These are phyloP conservation scores for Fraxinus sp. DNA, from an alignment of 305 asterid species.

Conservation along the genomic window DNA sequence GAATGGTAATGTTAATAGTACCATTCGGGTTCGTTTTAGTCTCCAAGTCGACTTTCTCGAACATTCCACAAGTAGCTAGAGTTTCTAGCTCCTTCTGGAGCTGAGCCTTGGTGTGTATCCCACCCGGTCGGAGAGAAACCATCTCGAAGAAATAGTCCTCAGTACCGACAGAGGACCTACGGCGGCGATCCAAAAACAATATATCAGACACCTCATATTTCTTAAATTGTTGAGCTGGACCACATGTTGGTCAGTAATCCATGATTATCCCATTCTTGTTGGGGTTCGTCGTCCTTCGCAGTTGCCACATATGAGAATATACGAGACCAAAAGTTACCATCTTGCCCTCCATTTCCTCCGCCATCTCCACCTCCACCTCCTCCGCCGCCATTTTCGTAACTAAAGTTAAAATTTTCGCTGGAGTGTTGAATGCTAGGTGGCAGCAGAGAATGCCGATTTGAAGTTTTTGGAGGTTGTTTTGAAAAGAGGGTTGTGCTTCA, in stretches of 20 bases:
- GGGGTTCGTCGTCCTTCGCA: constrained; percentile 77
- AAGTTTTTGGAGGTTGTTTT: too few relatives aligned
- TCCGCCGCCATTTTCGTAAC: constrained; percentile 40
- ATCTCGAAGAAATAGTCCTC: constrained; percentile 90
- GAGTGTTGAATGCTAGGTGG: constrained; percentile 34
- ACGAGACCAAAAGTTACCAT: constrained; percentile 59
- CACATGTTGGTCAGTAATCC: constrained; percentile 82
- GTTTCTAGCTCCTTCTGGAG: constrained; percentile 86
- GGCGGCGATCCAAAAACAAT: constrained; percentile 58
- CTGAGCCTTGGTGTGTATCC: constrained; percentile 82
- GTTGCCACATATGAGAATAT: constrained; percentile 51
- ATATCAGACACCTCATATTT: constrained; percentile 81
- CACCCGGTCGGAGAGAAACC: constrained; percentile 85
- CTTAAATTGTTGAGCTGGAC: constrained; percentile 81
- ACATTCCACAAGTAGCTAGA: constrained; percentile 85
- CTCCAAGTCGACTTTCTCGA: constrained; percentile 83
- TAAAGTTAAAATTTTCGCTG: constrained; percentile 25
- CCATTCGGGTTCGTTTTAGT: constrained; percentile 82
- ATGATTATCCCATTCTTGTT: constrained; percentile 82
- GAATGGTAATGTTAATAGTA: constrained; percentile 58
- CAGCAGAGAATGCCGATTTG: constrained; percentile 29
- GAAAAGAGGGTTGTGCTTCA: too few relatives aligned
- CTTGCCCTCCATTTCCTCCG: constrained; percentile 43
- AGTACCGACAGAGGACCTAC: constrained; percentile 54
- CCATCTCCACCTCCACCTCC: constrained; percentile 37